Evolutionary conservation across 371 early-diverging fungal genomes (phyloP).

Genomic region (Lichtheimia ramosa): DNA sequence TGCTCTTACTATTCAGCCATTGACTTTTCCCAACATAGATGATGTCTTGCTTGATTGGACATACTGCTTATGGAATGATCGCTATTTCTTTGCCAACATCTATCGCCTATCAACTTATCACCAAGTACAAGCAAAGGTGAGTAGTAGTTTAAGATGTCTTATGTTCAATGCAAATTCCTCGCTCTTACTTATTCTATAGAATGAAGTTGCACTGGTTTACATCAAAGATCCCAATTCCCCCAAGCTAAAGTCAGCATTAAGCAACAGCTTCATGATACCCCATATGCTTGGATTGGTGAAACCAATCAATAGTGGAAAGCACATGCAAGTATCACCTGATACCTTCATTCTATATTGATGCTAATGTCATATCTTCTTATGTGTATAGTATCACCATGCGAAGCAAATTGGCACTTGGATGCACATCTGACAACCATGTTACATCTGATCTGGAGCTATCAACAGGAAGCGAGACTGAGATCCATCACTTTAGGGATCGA

Average conservation of each 20-base stretch:
- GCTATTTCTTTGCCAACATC: conserved; percentile 17
- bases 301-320: neutral
- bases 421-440: conserved; percentile 2
- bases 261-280: conserved; percentile 10
- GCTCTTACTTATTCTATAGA: conserved; percentile 4
- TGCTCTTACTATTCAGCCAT: too few species aligned
- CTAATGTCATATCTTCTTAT: neutral
- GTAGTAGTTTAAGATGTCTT: too few species aligned
- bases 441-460: neutral
- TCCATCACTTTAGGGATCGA: conserved; percentile 10
- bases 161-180: neutral
- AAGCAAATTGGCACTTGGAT: conserved; percentile 16
- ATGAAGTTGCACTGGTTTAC: conserved; percentile 10
- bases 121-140: conserved; percentile 11
- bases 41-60: conserved; percentile 6
- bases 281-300: conserved; percentile 14
- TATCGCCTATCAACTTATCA: conserved; percentile 12
- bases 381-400: conserved; percentile 9
- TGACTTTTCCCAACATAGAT: neutral
- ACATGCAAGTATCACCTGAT: neutral
- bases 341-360: neutral
- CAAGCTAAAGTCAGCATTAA: conserved; percentile 4
- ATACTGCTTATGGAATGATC: conserved; percentile 12
- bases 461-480: neutral
- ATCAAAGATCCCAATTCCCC: conserved; percentile 4